These are phyloP conservation scores for Anastatica hierochuntica DNA, from an alignment of 345 rosid genomes.

Conservation along the genomic window DNA sequence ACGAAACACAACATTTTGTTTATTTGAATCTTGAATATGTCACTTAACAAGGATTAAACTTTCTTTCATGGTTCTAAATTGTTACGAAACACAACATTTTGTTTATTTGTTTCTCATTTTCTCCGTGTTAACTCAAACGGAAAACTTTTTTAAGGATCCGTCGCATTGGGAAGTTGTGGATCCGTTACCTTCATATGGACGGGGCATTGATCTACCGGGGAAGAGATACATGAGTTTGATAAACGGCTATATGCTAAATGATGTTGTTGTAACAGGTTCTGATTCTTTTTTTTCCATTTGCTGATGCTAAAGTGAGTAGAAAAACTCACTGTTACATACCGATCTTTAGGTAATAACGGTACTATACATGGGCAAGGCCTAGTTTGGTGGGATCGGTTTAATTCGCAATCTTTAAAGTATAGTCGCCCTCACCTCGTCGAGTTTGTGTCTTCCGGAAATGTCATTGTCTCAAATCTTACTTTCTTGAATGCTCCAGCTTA, in stretches of 20 bases:
- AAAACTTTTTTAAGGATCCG: conserved; percentile 33
- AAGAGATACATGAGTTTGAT: conserved; percentile 41
- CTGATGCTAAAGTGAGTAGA: too few species aligned
- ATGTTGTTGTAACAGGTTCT: conserved; percentile 45
- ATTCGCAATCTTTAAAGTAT: conserved; percentile 24
- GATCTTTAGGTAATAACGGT: conserved; percentile 49
- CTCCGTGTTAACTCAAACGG: not conserved
- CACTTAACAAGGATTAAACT: too few species aligned
- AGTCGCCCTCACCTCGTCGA: conserved; percentile 53
- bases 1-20: too few species aligned
- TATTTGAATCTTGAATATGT: too few species aligned
- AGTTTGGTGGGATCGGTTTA: conserved; percentile 67
- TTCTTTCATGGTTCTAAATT: too few species aligned
- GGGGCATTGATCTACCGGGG: conserved; percentile 39
- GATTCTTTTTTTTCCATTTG: too few species aligned
- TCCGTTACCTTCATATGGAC: conserved; percentile 47
- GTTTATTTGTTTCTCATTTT: too few species aligned
- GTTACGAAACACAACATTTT: too few species aligned
- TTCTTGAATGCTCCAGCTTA: conserved; percentile 52
- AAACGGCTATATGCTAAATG: conserved; percentile 31
- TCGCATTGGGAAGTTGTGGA: conserved; percentile 38
- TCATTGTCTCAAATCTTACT: conserved; percentile 44
- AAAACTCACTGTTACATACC: too few species aligned
- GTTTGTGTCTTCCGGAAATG: conserved; percentile 30
- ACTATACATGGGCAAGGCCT: conserved; percentile 64